These are phyloP conservation scores for Aspergillus versicolor DNA, from an alignment of 2,329 filamentous ascomycete species.

Conservation along the genomic window DNA sequence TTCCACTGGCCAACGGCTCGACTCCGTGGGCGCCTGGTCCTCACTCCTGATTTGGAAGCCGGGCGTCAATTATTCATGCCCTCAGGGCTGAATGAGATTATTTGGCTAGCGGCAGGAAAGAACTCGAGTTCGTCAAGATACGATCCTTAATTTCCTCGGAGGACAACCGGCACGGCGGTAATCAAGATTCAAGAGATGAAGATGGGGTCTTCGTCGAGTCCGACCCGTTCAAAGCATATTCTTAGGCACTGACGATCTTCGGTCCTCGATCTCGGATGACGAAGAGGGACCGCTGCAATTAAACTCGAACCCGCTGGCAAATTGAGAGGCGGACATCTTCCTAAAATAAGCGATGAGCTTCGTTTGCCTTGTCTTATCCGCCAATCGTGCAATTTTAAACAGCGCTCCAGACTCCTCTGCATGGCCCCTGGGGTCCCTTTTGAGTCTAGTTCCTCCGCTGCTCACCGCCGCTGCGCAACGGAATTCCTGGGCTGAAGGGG, in stretches of 20 bases:
- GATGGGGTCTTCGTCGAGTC: not conserved
- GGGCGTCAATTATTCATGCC: not conserved
- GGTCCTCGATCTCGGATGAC: slow-evolving; percentile 10
- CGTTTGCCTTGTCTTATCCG: slow-evolving; percentile 12
- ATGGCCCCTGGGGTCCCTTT: slow-evolving; percentile 26
- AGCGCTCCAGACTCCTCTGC: slow-evolving; percentile 20
- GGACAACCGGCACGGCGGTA: not conserved
- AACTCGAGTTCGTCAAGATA: slow-evolving; percentile 2
- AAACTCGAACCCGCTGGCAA: slow-evolving; percentile 12
- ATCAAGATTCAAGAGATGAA: not conserved
- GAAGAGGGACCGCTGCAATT: slow-evolving; percentile 12
- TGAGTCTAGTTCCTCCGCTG: slow-evolving; percentile 12
- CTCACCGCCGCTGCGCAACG: slow-evolving; percentile 32
- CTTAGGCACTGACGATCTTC: slow-evolving; percentile 14
- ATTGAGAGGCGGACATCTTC: slow-evolving; percentile 14
- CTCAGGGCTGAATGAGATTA: not conserved
- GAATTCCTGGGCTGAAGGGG: slow-evolving; percentile 22
- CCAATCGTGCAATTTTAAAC: slow-evolving; percentile 20
- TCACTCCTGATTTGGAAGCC: not conserved
- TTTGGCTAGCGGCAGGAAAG: not conserved
- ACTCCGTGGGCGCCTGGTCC: not conserved
- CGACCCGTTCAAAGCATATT: not conserved
- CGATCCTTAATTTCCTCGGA: not conserved
- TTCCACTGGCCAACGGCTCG: not conserved
- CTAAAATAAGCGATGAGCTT: slow-evolving; percentile 16